Evolutionary conservation across 108 stramenopile genomes (phyloP).

Genomic region (Asterionellopsis glacialis): DNA sequence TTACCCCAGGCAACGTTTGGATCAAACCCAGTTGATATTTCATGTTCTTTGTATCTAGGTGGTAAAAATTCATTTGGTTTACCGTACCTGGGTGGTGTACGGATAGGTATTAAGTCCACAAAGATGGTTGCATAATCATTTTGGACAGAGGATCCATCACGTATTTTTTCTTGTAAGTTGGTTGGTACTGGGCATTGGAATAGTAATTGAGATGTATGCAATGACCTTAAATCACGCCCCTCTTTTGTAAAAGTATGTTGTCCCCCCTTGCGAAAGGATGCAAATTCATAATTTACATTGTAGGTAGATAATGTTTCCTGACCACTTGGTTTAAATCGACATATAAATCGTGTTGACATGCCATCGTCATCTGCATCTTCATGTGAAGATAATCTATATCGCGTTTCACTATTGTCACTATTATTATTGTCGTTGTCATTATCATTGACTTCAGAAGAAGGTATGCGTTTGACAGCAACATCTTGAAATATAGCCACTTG

Average conservation of each 20-base stretch:
- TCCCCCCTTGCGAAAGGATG: constrained; percentile 57
- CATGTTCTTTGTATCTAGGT: constrained; percentile 36
- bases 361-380: constrained; percentile 82
- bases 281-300: constrained; percentile 78
- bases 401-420: constrained; percentile 13
- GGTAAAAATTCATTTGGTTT: constrained; percentile 54
- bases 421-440: background rate
- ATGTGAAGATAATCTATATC: constrained; percentile 71
- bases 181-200: constrained; percentile 82
- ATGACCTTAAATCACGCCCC: constrained; percentile 67
- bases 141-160: constrained; percentile 42
- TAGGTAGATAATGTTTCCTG: constrained; percentile 63
- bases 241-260: constrained; percentile 42
- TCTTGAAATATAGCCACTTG: constrained; percentile 81
- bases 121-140: constrained; percentile 63
- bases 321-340: constrained; percentile 74
- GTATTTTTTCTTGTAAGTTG: constrained; percentile 39
- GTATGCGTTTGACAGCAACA: constrained; percentile 64
- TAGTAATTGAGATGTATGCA: constrained; percentile 67
- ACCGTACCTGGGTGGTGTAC: constrained; percentile 79
- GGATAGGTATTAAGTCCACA: constrained; percentile 81
- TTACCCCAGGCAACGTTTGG: constrained; percentile 62
- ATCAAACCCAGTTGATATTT: constrained; percentile 23
- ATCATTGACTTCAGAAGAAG: background rate
- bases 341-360: constrained; percentile 80